phyloP scores from a whole-genome alignment of 176 grass and related monocot genomes.

The Phragmites australis region DNA sequence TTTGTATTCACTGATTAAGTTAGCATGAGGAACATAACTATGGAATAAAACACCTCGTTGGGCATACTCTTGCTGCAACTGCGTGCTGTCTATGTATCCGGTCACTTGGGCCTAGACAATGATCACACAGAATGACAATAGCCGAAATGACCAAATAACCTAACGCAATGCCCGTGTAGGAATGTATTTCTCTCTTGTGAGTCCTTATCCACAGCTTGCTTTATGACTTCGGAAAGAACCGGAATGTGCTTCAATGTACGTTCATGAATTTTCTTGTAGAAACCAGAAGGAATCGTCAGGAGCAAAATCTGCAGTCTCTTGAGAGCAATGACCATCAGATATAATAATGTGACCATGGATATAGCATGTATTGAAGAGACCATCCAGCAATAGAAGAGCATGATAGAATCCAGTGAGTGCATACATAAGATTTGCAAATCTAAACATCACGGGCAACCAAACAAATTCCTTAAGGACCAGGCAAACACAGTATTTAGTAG shows the following conservation, averaged over 20 bases:
- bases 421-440: neutral
- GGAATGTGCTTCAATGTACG: neutral
- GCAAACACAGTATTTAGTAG: neutral
- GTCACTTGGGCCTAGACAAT: neutral
- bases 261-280: neutral
- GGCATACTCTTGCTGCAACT: neutral
- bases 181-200: neutral
- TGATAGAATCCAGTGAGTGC: neutral
- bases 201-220: neutral
- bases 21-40: constrained; percentile 52
- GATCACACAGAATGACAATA: neutral
- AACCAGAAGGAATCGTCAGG: neutral
- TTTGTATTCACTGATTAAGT: constrained; percentile 43
- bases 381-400: neutral
- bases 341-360: neutral
- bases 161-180: neutral
- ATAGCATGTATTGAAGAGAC: neutral
- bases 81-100: neutral
- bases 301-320: neutral
- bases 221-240: neutral
- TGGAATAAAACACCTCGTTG: constrained; percentile 56
- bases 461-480: neutral
- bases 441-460: neutral
- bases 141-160: neutral
- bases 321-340: neutral